A percentile compares a stretch with the other conserved stretches of the same genome.
Evolutionary conservation across 2,329 filamentous ascomycete genomes (phyloP).

Genomic region (Calonectria montana): DNA sequence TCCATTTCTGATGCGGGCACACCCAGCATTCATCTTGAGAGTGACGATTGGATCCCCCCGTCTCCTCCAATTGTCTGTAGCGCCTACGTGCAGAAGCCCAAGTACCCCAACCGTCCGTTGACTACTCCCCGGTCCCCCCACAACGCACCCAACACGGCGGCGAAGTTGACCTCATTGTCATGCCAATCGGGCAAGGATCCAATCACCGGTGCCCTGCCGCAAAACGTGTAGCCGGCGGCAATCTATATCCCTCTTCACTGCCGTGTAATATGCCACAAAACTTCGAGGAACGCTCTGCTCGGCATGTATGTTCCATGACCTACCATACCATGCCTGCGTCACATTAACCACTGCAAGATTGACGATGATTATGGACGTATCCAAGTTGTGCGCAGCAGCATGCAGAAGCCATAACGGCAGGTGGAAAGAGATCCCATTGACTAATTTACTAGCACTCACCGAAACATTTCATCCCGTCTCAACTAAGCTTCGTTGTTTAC

Average conservation of each 20-base stretch:
- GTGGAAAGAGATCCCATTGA: neutral
- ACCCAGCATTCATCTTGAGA: neutral
- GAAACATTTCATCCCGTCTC: neutral
- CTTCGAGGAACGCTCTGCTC: neutral
- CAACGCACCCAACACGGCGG: neutral
- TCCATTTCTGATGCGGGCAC: neutral
- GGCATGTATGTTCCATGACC: neutral
- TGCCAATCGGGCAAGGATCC: neutral
- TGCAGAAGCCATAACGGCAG: neutral
- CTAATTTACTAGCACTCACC: neutral
- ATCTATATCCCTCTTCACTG: neutral
- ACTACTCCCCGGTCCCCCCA: neutral
- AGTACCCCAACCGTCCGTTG: neutral
- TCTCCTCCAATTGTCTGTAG: neutral
- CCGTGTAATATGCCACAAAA: neutral
- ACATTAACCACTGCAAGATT: neutral
- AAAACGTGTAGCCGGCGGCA: constrained; percentile 20
- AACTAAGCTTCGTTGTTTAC: neutral
- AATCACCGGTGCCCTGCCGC: constrained; percentile 3
- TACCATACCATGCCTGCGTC: neutral
- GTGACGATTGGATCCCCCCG: neutral
- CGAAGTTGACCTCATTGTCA: neutral
- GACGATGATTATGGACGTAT: neutral
- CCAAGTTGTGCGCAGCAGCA: neutral
- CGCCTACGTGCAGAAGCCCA: neutral